Percentiles rank a stretch among this genome's conserved stretches.
Evolutionary conservation across 345 rosid genomes (phyloP).

Genomic region (Rhodomyrtus tomentosa): DNA sequence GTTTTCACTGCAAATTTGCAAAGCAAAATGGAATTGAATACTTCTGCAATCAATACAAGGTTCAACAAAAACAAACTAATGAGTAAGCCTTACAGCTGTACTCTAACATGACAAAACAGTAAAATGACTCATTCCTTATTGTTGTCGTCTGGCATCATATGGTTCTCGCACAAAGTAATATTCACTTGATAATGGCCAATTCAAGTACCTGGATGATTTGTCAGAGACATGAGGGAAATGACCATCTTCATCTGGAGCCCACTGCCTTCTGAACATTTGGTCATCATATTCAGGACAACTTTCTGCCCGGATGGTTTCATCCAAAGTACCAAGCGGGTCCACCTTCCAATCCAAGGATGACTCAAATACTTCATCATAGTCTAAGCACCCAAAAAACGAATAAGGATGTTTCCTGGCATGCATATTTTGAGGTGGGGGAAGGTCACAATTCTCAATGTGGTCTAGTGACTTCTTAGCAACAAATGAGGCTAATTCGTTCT

Average conservation of each 20-base stretch:
- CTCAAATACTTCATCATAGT: slow-evolving; percentile 8
- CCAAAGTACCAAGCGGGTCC: neutral
- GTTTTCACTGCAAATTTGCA: neutral
- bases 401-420: slow-evolving; percentile 27
- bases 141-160: neutral
- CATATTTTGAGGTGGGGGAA: slow-evolving; percentile 69
- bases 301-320: slow-evolving; percentile 1
- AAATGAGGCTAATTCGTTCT: slow-evolving; percentile 72
- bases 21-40: neutral
- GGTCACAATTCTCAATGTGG: slow-evolving; percentile 72
- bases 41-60: neutral
- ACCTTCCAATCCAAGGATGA: slow-evolving; percentile 20
- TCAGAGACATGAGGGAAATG: slow-evolving; percentile 13
- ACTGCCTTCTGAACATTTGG: slow-evolving; percentile 1
- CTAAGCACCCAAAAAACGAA: slow-evolving; percentile 15
- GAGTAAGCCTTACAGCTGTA: neutral
- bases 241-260: slow-evolving; percentile 14
- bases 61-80: neutral
- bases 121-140: neutral
- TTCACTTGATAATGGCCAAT: neutral
- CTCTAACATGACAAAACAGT: neutral
- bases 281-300: neutral
- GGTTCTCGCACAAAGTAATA: neutral
- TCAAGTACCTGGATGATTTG: slow-evolving; percentile 28
- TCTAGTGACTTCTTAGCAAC: slow-evolving; percentile 75